A percentile compares a stretch with the other conserved stretches of the same genome.
Evolutionary conservation across 106 monocot species (phyloP).

Genomic region (Allium cepa): DNA sequence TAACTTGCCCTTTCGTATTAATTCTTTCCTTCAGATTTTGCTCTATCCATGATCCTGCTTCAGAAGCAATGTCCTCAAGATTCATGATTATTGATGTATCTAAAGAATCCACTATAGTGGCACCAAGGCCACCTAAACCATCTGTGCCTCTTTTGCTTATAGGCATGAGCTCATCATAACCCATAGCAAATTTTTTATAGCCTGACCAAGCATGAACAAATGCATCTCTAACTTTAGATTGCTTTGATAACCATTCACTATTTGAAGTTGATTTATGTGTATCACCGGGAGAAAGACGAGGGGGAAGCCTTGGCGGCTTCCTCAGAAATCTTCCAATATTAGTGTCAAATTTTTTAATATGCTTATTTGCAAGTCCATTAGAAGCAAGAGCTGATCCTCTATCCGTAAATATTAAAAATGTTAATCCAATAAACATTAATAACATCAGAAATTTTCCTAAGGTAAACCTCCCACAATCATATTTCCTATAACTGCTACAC

Average conservation of each 20-base stretch:
- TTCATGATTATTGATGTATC: constrained; percentile 96
- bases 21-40: constrained; percentile 59
- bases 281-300: constrained; percentile 65
- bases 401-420: constrained; percentile 17
- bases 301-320: constrained; percentile 67
- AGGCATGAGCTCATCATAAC: constrained; percentile 76
- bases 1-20: constrained; percentile 75
- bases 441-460: constrained; percentile 60
- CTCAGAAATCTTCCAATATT: constrained; percentile 37
- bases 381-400: constrained; percentile 27
- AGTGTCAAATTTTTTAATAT: not conserved
- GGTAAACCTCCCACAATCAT: constrained; percentile 41
- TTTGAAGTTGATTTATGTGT: constrained; percentile 25
- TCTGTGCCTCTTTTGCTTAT: not conserved
- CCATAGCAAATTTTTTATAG: constrained; percentile 66
- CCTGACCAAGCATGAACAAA: constrained; percentile 95
- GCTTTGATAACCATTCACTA: constrained; percentile 40
- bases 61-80: constrained; percentile 39
- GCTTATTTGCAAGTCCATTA: constrained; percentile 10
- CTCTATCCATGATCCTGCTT: constrained; percentile 78
- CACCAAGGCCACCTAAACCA: constrained; percentile 89
- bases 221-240: constrained; percentile 72
- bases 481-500: constrained; percentile 27
- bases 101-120: constrained; percentile 79
- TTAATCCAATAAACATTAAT: constrained; percentile 63